phyloP scores from a whole-genome alignment of 2,329 filamentous ascomycete species.

The Beauveria brongniartii region DNA sequence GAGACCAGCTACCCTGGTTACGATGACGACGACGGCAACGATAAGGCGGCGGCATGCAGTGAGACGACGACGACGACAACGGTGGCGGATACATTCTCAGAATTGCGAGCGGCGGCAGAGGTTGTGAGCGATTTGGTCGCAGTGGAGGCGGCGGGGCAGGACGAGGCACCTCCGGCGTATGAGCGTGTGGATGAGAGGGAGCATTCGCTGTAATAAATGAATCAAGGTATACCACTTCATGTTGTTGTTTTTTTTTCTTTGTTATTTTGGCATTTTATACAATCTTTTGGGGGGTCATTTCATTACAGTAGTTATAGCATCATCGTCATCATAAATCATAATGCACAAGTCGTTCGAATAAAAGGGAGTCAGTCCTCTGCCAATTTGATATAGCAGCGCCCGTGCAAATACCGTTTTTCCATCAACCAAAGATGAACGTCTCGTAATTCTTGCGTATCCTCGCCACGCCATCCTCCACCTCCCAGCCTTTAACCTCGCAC shows the following conservation, averaged over 20 bases:
- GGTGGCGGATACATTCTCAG: conserved; percentile 31
- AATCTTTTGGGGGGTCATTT: neutral
- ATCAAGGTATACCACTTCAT: neutral
- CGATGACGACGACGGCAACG: neutral
- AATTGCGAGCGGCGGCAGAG: conserved; percentile 30
- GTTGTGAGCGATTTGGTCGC: conserved; percentile 32
- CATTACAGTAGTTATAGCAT: neutral
- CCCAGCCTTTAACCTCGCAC: conserved; percentile 73
- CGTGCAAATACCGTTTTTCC: conserved; percentile 9
- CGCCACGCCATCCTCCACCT: conserved; percentile 59
- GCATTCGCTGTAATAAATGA: neutral
- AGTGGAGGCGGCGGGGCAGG: conserved; percentile 21
- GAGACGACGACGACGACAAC: conserved; percentile 11
- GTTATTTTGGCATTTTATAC: neutral
- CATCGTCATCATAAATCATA: neutral
- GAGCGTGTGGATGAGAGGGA: conserved; percentile 12
- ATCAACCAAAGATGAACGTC: conserved; percentile 61
- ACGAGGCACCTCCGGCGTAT: conserved; percentile 17
- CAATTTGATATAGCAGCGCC: no score
- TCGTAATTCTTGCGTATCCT: conserved; percentile 68
- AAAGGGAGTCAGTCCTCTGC: no score
- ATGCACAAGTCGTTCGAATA: neutral
- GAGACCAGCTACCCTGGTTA: neutral
- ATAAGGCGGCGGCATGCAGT: neutral
- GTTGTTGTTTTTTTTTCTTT: neutral